Evolutionary conservation across 2,329 filamentous ascomycete species (phyloP).

Genomic region (Pseudocercospora cruenta): DNA sequence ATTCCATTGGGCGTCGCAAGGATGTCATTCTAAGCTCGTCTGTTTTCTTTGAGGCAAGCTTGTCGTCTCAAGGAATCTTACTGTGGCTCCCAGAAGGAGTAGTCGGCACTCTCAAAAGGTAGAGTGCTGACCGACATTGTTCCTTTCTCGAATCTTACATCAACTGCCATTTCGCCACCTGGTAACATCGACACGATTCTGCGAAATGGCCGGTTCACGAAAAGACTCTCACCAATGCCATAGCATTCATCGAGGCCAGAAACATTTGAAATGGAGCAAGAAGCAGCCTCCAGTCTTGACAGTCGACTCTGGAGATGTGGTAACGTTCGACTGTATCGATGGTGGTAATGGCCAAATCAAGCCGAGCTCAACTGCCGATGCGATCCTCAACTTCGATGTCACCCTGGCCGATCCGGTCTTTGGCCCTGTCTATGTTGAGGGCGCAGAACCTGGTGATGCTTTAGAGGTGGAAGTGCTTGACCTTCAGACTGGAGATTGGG

Average conservation of each 20-base stretch:
- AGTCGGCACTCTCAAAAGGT: background rate
- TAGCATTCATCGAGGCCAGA: slow-evolving; percentile 27
- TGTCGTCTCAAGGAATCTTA: background rate
- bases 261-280: slow-evolving; percentile 26
- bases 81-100: background rate
- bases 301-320: slow-evolving; percentile 25
- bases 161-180: background rate
- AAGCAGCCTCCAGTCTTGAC: slow-evolving; percentile 21
- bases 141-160: background rate
- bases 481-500: slow-evolving; percentile 25
- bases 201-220: slow-evolving; percentile 5
- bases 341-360: slow-evolving; percentile 26
- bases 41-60: background rate
- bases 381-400: slow-evolving; percentile 19
- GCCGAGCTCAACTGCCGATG: slow-evolving; percentile 21
- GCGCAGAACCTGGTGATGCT: slow-evolving; percentile 28
- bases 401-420: slow-evolving; percentile 27
- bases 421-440: slow-evolving; percentile 26
- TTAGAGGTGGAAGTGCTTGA: slow-evolving; percentile 27
- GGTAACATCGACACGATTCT: background rate
- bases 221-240: slow-evolving; percentile 21
- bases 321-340: slow-evolving; percentile 29
- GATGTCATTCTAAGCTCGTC: background rate
- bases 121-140: too few species aligned
- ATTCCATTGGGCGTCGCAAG: background rate